Base-by-base conservation (phyloP, 805 yeast species). In the Yamadazyma olivae region DNA sequence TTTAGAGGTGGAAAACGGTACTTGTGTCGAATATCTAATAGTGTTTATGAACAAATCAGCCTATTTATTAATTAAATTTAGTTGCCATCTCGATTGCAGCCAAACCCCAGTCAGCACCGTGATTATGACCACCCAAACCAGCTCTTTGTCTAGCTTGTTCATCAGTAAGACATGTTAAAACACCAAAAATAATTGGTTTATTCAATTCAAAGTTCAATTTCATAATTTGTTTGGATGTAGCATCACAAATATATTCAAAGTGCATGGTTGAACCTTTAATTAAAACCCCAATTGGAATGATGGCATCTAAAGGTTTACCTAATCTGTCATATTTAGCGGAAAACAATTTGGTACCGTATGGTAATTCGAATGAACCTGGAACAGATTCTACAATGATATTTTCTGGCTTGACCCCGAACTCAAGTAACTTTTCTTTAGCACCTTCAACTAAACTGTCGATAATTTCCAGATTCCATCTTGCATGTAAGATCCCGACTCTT, bases 221-320 rank as follows among this genome's bases (percentile, higher is more conserved):
- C 97, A 91, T 90, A 49, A 93, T 68, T 36, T 85, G 91, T 45
- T 81, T 78, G 7, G 96, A 80, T 14, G 83, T 87, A 3, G 96
- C 67, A 41, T 93, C 98, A 57, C 96, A 84, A 51, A 93, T 93
- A 67, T 91, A 93, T 65, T 93, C 99, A 57, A 93, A 93, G 67
- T 93, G 99, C 96, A 89, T 89, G 24, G 98, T 93, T 25, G 90
- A 80, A 36, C 99, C 99, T 67, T 93, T 93, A 65, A 93, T 91
- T 53, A 93, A 72, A 25, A 85, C 90, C 38, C 99, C 99, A 50
- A 93, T 88, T 36, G 98, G 90, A 40, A 93, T 86, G 25, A 91
- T 76, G 4, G 91, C 96, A 59, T 93, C 96, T 38, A 83, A 65
- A 17, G 76, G 74, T 35, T 64, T 54, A 33, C 70, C 73, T 36